Evolutionary conservation across 1,284 basidiomycete species (phyloP).

Genomic region (Omphalotus olearius): DNA sequence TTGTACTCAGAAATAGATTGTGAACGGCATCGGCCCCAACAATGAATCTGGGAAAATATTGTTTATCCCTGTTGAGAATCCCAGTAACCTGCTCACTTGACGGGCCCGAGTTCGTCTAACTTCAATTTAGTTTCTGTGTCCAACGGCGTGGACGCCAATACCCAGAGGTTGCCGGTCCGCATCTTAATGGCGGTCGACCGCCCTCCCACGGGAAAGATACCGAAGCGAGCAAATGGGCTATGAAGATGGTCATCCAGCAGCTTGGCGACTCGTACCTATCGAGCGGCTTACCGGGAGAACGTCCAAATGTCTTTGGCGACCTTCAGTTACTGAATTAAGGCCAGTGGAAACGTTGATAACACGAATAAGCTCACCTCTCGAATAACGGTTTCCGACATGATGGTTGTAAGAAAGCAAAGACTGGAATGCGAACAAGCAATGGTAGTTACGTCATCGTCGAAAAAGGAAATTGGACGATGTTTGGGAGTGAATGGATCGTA

Average conservation of each 20-base stretch:
- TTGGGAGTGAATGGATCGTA: too few species aligned
- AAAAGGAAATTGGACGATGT: too few species aligned
- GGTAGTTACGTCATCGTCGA: too few species aligned
- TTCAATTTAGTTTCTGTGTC: conserved; percentile 69
- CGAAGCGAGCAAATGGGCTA: conserved; percentile 69
- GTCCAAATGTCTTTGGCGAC: conserved; percentile 66
- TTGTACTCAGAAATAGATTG: conserved; percentile 57
- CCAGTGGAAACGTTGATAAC: background rate
- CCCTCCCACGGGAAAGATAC: conserved; percentile 72
- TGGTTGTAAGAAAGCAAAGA: background rate
- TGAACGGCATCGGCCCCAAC: conserved; percentile 63
- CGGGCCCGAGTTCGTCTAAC: conserved; percentile 71
- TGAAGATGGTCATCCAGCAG: conserved; percentile 1
- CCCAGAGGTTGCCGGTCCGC: conserved; percentile 70
- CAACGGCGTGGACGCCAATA: conserved; percentile 83
- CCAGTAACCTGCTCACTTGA: conserved; percentile 48
- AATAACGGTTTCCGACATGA: conserved; percentile 36
- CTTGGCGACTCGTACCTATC: background rate
- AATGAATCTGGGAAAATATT: conserved; percentile 47
- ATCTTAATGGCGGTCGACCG: conserved; percentile 82
- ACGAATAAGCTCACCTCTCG: conserved; percentile 31
- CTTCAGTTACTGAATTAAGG: conserved; percentile 26
- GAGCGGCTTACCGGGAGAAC: conserved; percentile 54
- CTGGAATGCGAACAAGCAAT: too few species aligned
- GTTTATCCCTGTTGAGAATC: background rate